Conservation (phyloP, 148 eudicot species). For the Rhododendron mucronatum region DNA sequence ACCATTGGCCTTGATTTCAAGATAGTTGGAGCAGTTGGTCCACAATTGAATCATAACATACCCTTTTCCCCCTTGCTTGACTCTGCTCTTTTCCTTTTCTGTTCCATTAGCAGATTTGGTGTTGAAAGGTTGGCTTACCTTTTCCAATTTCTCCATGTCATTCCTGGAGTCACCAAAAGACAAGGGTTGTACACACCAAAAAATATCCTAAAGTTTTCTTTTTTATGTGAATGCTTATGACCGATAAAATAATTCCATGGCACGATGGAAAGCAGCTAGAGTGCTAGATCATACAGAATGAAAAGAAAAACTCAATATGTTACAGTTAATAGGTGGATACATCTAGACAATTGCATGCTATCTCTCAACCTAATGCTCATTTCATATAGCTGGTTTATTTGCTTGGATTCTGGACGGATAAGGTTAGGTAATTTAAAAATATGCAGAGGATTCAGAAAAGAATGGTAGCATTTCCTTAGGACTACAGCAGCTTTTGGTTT, state of each 20-base stretch:
- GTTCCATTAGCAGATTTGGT: background rate
- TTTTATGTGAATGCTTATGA: background rate
- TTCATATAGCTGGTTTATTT: background rate
- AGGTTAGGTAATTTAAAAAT: background rate
- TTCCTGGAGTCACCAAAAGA: background rate
- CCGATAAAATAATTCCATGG: background rate
- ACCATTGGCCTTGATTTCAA: background rate
- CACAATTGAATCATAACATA: background rate
- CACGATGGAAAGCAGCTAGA: background rate
- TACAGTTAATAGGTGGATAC: background rate
- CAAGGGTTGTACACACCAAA: background rate
- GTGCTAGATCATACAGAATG: background rate
- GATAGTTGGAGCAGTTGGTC: background rate
- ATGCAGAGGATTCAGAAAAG: background rate
- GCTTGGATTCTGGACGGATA: background rate
- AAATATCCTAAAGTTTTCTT: background rate
- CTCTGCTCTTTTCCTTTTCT: background rate
- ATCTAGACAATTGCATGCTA: background rate
- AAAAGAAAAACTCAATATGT: background rate
- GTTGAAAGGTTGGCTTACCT: background rate
- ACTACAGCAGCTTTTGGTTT: background rate
- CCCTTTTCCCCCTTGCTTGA: background rate
- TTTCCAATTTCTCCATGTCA: background rate
- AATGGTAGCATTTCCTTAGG: background rate
- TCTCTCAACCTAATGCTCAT: background rate